These are phyloP conservation scores for Amylostereum chailletii DNA, from an alignment of 1,284 basidiomycete genomes.

Conservation along the genomic window DNA sequence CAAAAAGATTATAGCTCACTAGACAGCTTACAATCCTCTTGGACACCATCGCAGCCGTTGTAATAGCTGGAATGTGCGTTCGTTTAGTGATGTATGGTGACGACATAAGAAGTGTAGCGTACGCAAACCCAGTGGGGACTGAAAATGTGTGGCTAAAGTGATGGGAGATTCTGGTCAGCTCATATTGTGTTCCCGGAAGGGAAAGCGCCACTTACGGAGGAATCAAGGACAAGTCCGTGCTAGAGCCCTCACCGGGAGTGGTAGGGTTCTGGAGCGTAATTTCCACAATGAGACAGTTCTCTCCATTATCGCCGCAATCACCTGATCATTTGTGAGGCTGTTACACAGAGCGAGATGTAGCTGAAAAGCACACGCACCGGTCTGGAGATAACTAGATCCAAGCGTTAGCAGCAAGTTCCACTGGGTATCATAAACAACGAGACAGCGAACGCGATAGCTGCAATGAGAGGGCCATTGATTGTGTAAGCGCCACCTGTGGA, in stretches of 20 bases:
- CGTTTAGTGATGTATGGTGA: background rate
- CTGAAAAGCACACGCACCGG: slow-evolving; percentile 3
- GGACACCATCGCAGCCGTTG: slow-evolving; percentile 7
- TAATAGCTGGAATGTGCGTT: background rate
- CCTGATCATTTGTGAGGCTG: background rate
- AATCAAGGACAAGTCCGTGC: slow-evolving; percentile 18
- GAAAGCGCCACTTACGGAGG: slow-evolving; percentile 7
- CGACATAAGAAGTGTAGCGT: background rate
- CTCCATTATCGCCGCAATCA: slow-evolving; percentile 15
- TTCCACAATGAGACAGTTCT: slow-evolving; percentile 16
- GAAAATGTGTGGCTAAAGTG: slow-evolving; percentile 20
- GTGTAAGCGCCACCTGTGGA: background rate
- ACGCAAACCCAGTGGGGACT: slow-evolving; percentile 32
- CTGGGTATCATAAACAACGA: too few relatives aligned
- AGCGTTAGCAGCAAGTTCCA: too few relatives aligned
- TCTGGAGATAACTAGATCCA: slow-evolving; percentile 13
- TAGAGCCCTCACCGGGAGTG: slow-evolving; percentile 15
- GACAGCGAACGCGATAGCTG: slow-evolving; percentile 11
- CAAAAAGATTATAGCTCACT: too few relatives aligned
- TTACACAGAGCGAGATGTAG: background rate
- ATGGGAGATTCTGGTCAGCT: background rate
- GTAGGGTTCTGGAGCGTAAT: slow-evolving; percentile 15
- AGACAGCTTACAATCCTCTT: slow-evolving; percentile 1
- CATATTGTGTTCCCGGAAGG: background rate
- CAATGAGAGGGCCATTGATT: background rate